Evolutionary conservation across 495 filamentous ascomycete genomes (phyloP).

Genomic region (Neurospora sp.): DNA sequence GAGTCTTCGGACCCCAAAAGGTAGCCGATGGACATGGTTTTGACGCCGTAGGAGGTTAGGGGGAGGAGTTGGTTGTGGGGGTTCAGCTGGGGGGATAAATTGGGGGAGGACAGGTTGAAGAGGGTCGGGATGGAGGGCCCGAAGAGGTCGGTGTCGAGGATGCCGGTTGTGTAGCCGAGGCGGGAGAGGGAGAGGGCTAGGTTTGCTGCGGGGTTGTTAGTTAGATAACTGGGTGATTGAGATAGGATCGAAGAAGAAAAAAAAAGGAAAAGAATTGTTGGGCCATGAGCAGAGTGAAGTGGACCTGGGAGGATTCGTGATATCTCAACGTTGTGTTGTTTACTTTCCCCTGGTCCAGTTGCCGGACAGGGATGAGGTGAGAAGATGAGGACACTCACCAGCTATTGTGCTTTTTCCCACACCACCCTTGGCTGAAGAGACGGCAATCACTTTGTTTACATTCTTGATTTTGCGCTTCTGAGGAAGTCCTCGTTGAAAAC

Average conservation of each 20-base stretch:
- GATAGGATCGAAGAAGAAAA: too few relatives aligned
- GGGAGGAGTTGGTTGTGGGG: conserved; percentile 71
- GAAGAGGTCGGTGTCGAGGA: conserved; percentile 94
- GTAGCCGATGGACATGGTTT: conserved; percentile 98
- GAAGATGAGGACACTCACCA: conserved; percentile 31
- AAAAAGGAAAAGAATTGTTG: too few relatives aligned
- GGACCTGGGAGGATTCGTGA: too few relatives aligned
- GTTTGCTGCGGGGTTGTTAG: conserved; percentile 49
- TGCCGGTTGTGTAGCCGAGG: conserved; percentile 66
- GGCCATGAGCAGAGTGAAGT: too few relatives aligned
- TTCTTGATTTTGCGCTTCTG: conserved; percentile 66
- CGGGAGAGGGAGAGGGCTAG: conserved; percentile 78
- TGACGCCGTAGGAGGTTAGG: conserved; percentile 88
- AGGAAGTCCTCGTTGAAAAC: conserved; percentile 78
- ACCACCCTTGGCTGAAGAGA: conserved; percentile 93
- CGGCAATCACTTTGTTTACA: conserved; percentile 79
- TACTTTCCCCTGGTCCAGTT: not conserved
- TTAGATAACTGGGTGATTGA: not conserved
- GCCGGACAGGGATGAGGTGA: not conserved
- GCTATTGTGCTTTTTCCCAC: conserved; percentile 95
- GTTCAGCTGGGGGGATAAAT: conserved; percentile 52
- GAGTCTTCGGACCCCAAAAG: conserved; percentile 59
- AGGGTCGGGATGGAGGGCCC: conserved; percentile 91
- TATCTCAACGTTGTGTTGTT: not conserved
- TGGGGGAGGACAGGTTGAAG: conserved; percentile 57